These are phyloP conservation scores for Plasmodium vivax DNA, from an alignment of 169 alveolate genomes.

Conservation along the genomic window DNA sequence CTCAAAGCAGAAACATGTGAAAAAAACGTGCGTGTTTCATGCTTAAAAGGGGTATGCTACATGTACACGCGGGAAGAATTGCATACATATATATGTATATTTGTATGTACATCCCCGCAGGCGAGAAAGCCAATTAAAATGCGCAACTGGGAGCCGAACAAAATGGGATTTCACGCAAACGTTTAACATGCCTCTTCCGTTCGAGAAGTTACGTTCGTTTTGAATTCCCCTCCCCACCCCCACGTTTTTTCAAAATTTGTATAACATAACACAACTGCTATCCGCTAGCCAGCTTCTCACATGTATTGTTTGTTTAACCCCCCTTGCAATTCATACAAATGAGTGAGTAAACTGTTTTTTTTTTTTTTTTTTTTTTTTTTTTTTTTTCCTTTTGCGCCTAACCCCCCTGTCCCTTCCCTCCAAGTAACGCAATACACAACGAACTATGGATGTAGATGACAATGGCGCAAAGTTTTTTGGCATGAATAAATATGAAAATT, in stretches of 20 bases:
- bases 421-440: not conserved
- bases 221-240: not conserved
- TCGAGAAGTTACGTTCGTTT: not conserved
- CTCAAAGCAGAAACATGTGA: not conserved
- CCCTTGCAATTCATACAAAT: not conserved
- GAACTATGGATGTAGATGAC: conserved; percentile 58
- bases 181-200: not conserved
- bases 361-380: not conserved
- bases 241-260: not conserved
- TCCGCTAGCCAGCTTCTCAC: not conserved
- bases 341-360: not conserved
- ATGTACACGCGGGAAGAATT: not conserved
- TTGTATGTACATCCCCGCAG: not conserved
- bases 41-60: not conserved
- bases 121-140: not conserved
- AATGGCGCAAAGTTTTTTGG: conserved; percentile 17
- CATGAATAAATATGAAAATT: conserved; percentile 44
- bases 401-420: not conserved
- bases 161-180: not conserved
- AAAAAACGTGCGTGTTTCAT: not conserved
- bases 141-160: conserved; percentile 7
- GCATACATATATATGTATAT: not conserved
- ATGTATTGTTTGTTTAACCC: not conserved
- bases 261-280: not conserved
- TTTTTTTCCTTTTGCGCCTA: not conserved